Evolutionary conservation across 176 grass and related monocot species (phyloP).

Genomic region (Hsuehochloa calcarea): DNA sequence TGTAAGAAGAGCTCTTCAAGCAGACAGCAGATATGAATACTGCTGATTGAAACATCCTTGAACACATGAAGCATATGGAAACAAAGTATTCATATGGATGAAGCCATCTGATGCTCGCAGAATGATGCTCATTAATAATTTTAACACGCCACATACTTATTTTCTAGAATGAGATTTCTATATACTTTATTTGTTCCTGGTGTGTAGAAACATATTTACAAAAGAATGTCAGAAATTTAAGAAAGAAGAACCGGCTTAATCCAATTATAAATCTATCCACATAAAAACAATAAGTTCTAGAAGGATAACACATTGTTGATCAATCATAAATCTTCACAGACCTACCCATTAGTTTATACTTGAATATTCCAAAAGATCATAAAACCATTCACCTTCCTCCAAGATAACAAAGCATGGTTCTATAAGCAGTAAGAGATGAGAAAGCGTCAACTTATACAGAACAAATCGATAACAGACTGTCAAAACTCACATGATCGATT

Average conservation of each 20-base stretch:
- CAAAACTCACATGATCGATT: slow-evolving; percentile 85
- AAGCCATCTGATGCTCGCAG: background rate
- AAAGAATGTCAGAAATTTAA: background rate
- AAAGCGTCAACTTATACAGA: background rate
- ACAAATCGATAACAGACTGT: slow-evolving; percentile 1
- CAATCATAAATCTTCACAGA: background rate
- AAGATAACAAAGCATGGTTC: background rate
- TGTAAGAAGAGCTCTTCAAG: background rate
- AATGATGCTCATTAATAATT: background rate
- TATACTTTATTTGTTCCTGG: background rate
- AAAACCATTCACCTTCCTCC: background rate
- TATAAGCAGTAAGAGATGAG: background rate
- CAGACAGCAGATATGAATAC: background rate
- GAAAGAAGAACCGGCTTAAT: background rate
- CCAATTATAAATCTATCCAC: background rate
- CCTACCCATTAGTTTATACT: background rate
- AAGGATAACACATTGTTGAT: background rate
- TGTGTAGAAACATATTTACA: background rate
- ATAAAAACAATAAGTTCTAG: background rate
- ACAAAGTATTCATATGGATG: background rate
- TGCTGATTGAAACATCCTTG: background rate
- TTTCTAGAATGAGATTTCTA: background rate
- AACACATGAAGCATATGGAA: background rate
- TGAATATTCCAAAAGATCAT: background rate
- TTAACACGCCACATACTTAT: background rate